Base-by-base conservation (phyloP, 441 rosid species). In the Raphanus hybrid region DNA sequence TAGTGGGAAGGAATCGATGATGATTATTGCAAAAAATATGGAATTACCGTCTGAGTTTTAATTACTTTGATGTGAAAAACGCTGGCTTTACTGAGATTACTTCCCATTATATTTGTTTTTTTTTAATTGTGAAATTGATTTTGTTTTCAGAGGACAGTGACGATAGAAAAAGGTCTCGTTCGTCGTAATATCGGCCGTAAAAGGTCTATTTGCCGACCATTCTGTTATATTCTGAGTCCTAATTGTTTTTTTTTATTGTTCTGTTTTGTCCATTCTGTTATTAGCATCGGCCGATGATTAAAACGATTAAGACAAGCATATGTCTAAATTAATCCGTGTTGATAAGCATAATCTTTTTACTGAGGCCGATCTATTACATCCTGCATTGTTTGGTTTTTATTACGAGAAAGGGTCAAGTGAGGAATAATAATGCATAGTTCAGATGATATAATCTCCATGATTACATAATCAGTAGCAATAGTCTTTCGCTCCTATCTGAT, bases 401-500 rank as follows among this genome's bases (percentile, higher is more conserved):
- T 15, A 34, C n/a, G 12, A 34, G 12, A 2, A 27, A 5, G 6
- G 66, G 20, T 62, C 43, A 62, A 14, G 43, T 62, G 64, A 59
- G 18, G 20, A 32, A 62, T 32, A 32, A 29, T 6, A 61, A 29
- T 6, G 41, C 65, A 61, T 29, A 29, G 65, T 61, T 61, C 65
- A 29, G 39, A 59, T 59, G 64, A 59, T 58, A 58, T 58, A 58
- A 58, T 59, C 64, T 26, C 34, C 64, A 59, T 59, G 64, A 59
- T 59, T 59, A 59, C 64, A 59, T 2, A 58, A 4, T 14, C 2
- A 29, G 64, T 55, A 55, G 61, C 61, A 55, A 48, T 15, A 74
- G 98, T 92, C 98, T 94, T 94, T 92, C 94, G 97, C 98, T 92
- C 95, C 97, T 94, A 94, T 92, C 97, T 91, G 98, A 94, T 91